A percentile compares a stretch with the other conserved stretches of the same genome.
Conservation (phyloP, 345 rosid species). For the Orychophragmus violaceus region DNA sequence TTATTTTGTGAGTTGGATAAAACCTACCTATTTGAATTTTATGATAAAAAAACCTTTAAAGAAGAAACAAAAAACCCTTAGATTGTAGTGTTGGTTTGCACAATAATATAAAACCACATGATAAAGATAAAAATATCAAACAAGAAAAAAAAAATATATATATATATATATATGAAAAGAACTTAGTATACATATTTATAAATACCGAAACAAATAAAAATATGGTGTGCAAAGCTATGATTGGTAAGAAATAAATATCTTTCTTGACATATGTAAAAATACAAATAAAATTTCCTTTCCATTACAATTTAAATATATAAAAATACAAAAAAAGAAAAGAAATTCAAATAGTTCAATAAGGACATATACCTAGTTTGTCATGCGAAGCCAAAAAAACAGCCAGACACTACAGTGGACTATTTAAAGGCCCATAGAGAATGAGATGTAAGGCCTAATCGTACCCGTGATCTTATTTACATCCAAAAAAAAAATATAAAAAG, state of each 20-base stretch:
- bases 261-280: not conserved
- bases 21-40: too few relatives aligned
- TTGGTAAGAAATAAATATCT: not conserved
- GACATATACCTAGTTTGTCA: not conserved
- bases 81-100: too few relatives aligned
- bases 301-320: too few relatives aligned
- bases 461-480: conserved; percentile 6
- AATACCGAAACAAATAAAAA: not conserved
- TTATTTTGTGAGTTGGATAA: too few relatives aligned
- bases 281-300: not conserved
- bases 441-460: conserved; percentile 2
- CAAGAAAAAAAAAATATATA: too few relatives aligned
- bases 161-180: too few relatives aligned
- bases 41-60: too few relatives aligned
- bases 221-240: not conserved
- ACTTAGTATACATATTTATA: not conserved
- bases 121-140: too few relatives aligned
- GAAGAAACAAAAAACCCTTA: too few relatives aligned
- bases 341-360: not conserved
- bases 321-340: not conserved
- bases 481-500: not conserved
- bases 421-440: not conserved
- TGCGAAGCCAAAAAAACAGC: not conserved
- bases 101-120: too few relatives aligned
- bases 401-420: not conserved